These are phyloP conservation scores for Ogataea haglerorum DNA, from an alignment of 805 yeast species.

Conservation along the genomic window DNA sequence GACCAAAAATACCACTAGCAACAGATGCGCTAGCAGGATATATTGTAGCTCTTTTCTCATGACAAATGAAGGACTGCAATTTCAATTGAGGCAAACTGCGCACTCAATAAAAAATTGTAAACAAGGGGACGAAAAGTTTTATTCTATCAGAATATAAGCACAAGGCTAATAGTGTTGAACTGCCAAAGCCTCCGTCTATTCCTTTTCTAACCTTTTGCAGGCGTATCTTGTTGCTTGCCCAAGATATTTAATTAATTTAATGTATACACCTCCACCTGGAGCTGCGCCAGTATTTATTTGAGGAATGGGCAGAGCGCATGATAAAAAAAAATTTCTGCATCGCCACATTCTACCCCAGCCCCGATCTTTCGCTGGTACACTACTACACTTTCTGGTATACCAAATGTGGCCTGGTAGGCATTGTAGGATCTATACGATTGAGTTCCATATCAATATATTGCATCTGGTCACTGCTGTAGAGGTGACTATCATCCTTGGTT, in stretches of 20 bases:
- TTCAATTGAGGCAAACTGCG: constrained; percentile 1
- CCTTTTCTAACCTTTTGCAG: not conserved
- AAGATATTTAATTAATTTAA: constrained; percentile 1
- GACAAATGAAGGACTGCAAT: constrained; percentile 5
- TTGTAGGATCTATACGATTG: constrained; percentile 10
- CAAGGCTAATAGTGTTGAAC: not conserved
- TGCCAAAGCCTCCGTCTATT: not conserved
- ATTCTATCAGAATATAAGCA: not conserved
- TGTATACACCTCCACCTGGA: constrained; percentile 3
- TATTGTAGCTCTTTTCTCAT: constrained; percentile 68
- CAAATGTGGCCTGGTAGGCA: constrained; percentile 2
- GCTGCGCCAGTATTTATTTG: constrained; percentile 12
- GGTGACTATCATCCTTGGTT: constrained; percentile 2
- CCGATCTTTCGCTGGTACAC: not conserved
- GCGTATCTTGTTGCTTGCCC: constrained; percentile 3
- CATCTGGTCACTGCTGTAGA: constrained; percentile 10
- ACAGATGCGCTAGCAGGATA: constrained; percentile 56
- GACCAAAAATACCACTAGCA: constrained; percentile 50
- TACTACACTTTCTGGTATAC: constrained; percentile 5
- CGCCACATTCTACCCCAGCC: constrained; percentile 7
- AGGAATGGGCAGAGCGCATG: constrained; percentile 6
- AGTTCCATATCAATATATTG: constrained; percentile 7
- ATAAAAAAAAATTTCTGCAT: constrained; percentile 9
- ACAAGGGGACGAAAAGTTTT: not conserved
- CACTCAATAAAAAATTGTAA: constrained; percentile 3